Conservation (phyloP, 129 eudicot genomes). For the Pittosporum tobira region DNA sequence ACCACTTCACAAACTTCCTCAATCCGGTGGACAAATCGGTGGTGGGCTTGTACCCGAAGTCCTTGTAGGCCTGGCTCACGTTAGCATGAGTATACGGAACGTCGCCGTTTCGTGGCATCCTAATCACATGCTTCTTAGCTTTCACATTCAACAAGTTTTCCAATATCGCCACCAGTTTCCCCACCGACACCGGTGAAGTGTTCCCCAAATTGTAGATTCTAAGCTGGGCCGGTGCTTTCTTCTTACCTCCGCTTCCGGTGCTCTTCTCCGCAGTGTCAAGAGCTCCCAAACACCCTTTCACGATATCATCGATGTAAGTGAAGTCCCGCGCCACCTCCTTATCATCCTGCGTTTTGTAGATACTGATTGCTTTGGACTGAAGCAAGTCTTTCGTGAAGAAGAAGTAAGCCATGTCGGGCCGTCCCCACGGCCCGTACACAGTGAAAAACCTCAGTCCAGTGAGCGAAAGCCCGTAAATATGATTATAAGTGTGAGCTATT, state of each 20-base stretch:
- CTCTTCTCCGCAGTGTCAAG: conserved; percentile 66
- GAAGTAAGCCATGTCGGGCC: conserved; percentile 76
- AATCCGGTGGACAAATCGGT: conserved; percentile 56
- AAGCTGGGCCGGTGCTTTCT: conserved; percentile 42
- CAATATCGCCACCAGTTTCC: conserved; percentile 38
- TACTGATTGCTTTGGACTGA: conserved; percentile 35
- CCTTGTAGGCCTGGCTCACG: conserved; percentile 43
- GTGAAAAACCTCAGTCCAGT: conserved; percentile 62
- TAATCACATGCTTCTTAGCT: conserved; percentile 51
- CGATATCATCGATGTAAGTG: conserved; percentile 60
- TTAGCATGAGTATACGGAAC: conserved; percentile 71
- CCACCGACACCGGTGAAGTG: conserved; percentile 65
- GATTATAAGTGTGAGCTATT: conserved; percentile 61
- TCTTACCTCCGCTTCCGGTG: conserved; percentile 66
- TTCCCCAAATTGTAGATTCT: conserved; percentile 59
- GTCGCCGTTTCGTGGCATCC: conserved; percentile 75
- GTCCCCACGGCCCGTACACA: conserved; percentile 68
- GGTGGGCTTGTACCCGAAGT: conserved; percentile 63
- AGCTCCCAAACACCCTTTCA: conserved; percentile 61
- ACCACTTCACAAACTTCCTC: conserved; percentile 63
- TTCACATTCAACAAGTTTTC: conserved; percentile 37
- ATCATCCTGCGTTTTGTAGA: conserved; percentile 41
- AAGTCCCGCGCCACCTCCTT: conserved; percentile 76
- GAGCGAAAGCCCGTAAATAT: conserved; percentile 54
- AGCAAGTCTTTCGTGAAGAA: conserved; percentile 57